These are phyloP conservation scores for Mallotus nudiflorus DNA, from an alignment of 345 rosid genomes.

Conservation along the genomic window DNA sequence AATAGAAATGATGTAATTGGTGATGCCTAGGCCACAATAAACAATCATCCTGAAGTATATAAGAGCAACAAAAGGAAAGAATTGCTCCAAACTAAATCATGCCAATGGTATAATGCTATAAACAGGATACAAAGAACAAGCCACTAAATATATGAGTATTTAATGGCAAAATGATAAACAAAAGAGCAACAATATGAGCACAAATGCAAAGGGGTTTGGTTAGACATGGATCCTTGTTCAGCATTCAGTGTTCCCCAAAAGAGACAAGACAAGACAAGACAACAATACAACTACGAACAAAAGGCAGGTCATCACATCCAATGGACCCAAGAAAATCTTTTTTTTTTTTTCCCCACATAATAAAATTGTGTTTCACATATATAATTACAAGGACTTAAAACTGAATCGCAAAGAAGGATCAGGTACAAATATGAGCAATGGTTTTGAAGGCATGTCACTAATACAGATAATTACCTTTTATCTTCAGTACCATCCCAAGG, in stretches of 20 bases:
- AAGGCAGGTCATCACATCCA: not conserved
- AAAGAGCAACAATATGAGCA: conserved; percentile 3
- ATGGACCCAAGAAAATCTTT: not conserved
- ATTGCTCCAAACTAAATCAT: conserved; percentile 2
- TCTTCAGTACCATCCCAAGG: conserved; percentile 96
- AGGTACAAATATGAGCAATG: not conserved
- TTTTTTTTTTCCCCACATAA: not conserved
- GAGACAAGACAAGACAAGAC: not conserved
- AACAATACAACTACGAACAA: too few relatives aligned
- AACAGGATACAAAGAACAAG: not conserved
- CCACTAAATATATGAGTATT: not conserved
- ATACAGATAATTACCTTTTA: conserved; percentile 46
- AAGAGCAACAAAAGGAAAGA: not conserved
- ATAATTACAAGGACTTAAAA: not conserved
- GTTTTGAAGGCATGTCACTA: conserved; percentile 2
- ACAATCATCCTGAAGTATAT: not conserved
- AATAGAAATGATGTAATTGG: conserved; percentile 3
- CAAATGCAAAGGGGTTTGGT: not conserved
- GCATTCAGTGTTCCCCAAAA: not conserved
- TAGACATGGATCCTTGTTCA: not conserved
- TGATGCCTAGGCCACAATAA: not conserved
- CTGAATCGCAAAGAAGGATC: not conserved
- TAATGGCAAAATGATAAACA: not conserved
- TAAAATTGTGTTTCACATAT: not conserved
- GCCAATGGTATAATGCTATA: not conserved